These are phyloP conservation scores for Penicillium sp. DNA, from an alignment of 2,329 filamentous ascomycete species.

Conservation along the genomic window DNA sequence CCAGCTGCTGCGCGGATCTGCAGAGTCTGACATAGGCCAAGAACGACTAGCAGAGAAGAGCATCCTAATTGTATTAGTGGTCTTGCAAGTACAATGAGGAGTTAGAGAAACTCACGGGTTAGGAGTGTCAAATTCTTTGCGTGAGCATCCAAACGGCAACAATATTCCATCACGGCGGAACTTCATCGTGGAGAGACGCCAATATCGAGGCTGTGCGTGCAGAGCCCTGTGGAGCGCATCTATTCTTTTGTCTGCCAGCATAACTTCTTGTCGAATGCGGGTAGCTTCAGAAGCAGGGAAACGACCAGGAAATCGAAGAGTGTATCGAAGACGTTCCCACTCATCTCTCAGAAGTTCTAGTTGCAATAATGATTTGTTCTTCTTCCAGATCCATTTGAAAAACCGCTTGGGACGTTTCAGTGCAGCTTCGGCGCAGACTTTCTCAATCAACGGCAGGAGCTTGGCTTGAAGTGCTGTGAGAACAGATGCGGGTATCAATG, in stretches of 20 bases:
- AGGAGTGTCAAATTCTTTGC: background rate
- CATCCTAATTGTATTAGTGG: background rate
- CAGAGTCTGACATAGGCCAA: background rate
- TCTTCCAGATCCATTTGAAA: background rate
- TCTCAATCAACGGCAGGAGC: background rate
- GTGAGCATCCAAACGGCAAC: background rate
- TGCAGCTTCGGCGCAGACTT: background rate
- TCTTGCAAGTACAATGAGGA: background rate
- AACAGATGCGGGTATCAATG: background rate
- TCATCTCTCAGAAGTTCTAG: background rate
- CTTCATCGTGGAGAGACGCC: background rate
- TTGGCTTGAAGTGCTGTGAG: background rate
- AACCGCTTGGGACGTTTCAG: background rate
- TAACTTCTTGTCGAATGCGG: background rate
- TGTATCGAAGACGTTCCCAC: background rate
- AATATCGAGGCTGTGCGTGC: background rate
- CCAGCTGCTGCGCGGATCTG: background rate
- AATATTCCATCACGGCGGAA: background rate
- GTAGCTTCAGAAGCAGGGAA: background rate
- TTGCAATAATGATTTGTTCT: background rate
- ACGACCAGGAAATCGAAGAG: background rate
- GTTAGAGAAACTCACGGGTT: background rate
- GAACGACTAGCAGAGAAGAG: background rate
- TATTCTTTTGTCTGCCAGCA: background rate
- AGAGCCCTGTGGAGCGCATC: background rate